Evolutionary conservation across 371 early-diverging fungal species (phyloP), one percentile per base, ranked within the genome.

Genomic region (Syncephalastrum racemosum): DNA sequence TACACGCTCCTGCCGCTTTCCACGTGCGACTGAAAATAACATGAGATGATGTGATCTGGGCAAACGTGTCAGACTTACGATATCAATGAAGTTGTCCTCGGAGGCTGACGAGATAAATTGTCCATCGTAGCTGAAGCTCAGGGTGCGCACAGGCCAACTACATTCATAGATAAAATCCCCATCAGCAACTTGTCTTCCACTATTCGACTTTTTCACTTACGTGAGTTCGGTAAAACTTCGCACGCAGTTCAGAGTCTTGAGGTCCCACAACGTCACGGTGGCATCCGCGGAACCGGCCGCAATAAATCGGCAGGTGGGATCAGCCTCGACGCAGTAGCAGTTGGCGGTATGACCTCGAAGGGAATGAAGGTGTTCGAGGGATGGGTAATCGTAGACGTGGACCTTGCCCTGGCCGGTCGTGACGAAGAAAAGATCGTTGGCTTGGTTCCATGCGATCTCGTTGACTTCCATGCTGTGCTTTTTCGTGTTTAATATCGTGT

Each of bases 81-180:
- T 86, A 53, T 91, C 89, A 56, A 94, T 88, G 24, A 82, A 69
- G 41, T 81, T 73, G 70, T 92, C 92, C 62, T 91, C 92, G 0
- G 91, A 91, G 7, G 87, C 92, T 7, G 89, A 87, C 0, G 92
- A 94, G 27, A 95, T 65, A 53, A 88, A 85, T 50, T 88, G 88
- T 4, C 92, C 94, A 71, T 94, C 94, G 68, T 82, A 75, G 58
- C 89, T 90, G 62, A 95, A 94, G 47, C 90, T 86, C 54, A 94
- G 77, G 12, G 93, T 87, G 46, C 92, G 77, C 0, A 94, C 89
- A 2, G 94, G 91, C 87, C 87, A 90, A 25, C 90, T 91, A 66
- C n/a, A 20, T 15, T 19, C 3, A n/a, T 24, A 56, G 18, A 48
- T 25, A 50, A 39, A 25, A 12, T 7, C 13, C 24, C 15, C 14